phyloP scores from a whole-genome alignment of 2,329 filamentous ascomycete genomes.

The Nigrospora sphaerica region DNA sequence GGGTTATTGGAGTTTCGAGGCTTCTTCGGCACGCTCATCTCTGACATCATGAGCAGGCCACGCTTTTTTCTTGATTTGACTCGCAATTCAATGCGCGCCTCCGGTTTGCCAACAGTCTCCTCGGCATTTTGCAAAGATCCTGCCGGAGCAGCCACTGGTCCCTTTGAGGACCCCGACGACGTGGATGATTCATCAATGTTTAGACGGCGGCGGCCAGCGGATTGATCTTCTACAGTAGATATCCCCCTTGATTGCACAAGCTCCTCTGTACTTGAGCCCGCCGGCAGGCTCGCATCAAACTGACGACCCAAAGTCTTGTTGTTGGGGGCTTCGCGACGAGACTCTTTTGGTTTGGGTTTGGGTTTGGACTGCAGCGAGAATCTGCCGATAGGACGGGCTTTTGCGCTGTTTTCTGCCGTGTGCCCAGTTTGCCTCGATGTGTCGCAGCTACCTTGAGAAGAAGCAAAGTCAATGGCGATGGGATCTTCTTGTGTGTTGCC shows the following conservation, averaged over 20 bases:
- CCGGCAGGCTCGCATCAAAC: too few relatives aligned
- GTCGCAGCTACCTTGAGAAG: too few relatives aligned
- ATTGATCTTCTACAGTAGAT: neutral
- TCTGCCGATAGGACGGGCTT: too few relatives aligned
- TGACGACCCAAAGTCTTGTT: too few relatives aligned
- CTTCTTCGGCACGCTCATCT: constrained; percentile 15
- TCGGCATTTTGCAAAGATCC: too few relatives aligned
- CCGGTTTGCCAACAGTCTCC: neutral
- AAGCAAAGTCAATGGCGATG: neutral
- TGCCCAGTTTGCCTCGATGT: too few relatives aligned
- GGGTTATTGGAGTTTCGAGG: neutral
- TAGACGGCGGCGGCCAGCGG: neutral
- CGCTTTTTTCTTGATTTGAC: constrained; percentile 39
- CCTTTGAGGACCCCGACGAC: neutral
- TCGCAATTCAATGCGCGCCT: constrained; percentile 36
- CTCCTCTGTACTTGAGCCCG: neutral
- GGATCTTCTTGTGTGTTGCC: neutral
- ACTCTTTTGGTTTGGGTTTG: too few relatives aligned
- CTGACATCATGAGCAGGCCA: constrained; percentile 39
- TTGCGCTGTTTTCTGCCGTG: too few relatives aligned
- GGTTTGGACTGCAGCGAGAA: too few relatives aligned
- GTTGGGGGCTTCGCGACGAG: too few relatives aligned
- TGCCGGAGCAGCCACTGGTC: too few relatives aligned
- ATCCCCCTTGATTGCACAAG: neutral
- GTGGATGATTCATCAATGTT: neutral